Base-by-base conservation (phyloP, 768 basidiomycete genomes). In the Paxillus involutus region DNA sequence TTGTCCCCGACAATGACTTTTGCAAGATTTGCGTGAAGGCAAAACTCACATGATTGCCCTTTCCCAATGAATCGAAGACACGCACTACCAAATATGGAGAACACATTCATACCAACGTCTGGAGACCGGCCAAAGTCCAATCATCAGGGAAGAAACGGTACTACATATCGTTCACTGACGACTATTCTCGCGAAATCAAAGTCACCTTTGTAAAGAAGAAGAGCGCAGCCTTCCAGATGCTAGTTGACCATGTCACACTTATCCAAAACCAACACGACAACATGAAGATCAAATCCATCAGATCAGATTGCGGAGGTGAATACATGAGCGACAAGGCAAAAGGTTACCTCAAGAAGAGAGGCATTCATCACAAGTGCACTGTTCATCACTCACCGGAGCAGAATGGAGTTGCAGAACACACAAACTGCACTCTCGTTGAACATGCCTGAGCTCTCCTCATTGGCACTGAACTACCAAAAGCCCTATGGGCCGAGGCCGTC, bases 151-250 rank as follows among this genome's bases (percentile, higher is more conserved):
- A 71, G 26, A 49, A 62, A 4, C 29, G 43, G 1, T 78, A 79
- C 46, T 72, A 70, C 41, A 49, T 64, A 10, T 70, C 65, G 0
- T 78, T 72, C 52, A 75, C 62, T 0, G 75, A 79, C 44, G 71
- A 77, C 40, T 52, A 62, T 26, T 59, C 70, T 0, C 59, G 67
- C 6, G 53, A 62, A 14, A 69, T 66, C 6, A 59, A 54, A 3
- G 33, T 71, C 12, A 53, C 60, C 39, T 59, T 69, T 10, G 53
- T 77, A 3, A 48, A 48, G 3, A 55, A 49, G 1, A 78, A 77
- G 55, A 66, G 67, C 33, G 41, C 19, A 26, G 53, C 42, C 0
- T 45, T 30, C 1, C 16, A 67, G 19, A 58, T 62, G 2, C 57
- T 72, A 7, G 51, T 52, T 6, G 49, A 64, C 11, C 73, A 71